Percentiles rank a stretch among this genome's conserved stretches.
phyloP scores from a whole-genome alignment of 208 protist genomes.

The Balamuthia mandrillaris region DNA sequence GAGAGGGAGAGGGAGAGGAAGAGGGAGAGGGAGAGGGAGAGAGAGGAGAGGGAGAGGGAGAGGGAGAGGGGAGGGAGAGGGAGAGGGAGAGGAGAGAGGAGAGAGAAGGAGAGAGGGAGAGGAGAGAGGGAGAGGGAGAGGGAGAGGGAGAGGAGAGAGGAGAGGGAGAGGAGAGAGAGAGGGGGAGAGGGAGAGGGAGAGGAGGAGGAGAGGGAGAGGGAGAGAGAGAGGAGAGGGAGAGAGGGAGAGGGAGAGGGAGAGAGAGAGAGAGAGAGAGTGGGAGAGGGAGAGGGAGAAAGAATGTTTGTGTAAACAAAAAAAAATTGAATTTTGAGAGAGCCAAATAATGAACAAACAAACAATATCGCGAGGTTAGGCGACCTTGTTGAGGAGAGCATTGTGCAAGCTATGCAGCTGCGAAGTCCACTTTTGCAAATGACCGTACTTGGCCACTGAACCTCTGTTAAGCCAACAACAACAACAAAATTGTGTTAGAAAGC shows the following conservation, averaged over 20 bases:
- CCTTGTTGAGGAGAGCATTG: constrained; percentile 36
- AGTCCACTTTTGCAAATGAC: constrained; percentile 58
- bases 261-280: background rate
- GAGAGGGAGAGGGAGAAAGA: background rate
- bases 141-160: background rate
- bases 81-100: background rate
- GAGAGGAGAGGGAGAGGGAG: no score
- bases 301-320: background rate
- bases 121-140: background rate
- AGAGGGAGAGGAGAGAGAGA: background rate
- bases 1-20: no score
- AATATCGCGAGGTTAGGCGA: constrained; percentile 1
- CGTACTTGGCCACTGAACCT: constrained; percentile 45
- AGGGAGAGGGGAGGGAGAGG: no score
- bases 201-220: background rate
- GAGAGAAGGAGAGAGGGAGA: background rate
- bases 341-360: background rate
- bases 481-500: no score
- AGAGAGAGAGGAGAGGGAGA: background rate
- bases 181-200: background rate
- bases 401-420: constrained; percentile 48
- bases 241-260: background rate
- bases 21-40: no score
- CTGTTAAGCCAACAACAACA: no score
- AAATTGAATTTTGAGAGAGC: background rate